These are phyloP conservation scores for Linanthus parryae DNA, from an alignment of 148 eudicot genomes.

Conservation along the genomic window DNA sequence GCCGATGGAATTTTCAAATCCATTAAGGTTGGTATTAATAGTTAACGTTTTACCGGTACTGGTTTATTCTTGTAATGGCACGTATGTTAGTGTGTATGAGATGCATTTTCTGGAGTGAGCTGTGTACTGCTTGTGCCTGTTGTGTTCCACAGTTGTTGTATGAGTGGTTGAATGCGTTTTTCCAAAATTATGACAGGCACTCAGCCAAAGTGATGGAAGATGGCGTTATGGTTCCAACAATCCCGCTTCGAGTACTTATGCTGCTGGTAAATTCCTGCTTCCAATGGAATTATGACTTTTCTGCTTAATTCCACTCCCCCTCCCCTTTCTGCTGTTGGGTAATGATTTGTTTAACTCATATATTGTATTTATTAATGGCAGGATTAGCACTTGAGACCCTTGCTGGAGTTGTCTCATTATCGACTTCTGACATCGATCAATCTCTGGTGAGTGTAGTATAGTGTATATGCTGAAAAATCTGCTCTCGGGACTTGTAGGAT, in stretches of 20 bases:
- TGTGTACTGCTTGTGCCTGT: constrained; percentile 1
- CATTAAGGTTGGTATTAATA: constrained; percentile 49
- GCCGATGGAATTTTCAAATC: constrained; percentile 69
- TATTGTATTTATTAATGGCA: too few species aligned
- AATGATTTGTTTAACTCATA: constrained; percentile 1
- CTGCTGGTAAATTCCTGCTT: constrained; percentile 60
- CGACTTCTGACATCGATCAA: constrained; percentile 67
- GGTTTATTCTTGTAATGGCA: not conserved
- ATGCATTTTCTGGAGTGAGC: not conserved
- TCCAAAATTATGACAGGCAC: constrained; percentile 53
- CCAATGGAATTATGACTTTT: not conserved
- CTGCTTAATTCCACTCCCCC: not conserved
- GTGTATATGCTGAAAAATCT: not conserved
- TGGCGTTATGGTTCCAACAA: constrained; percentile 86
- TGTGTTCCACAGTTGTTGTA: constrained; percentile 15
- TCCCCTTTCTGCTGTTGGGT: not conserved
- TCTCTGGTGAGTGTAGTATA: constrained; percentile 42
- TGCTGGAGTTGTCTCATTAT: constrained; percentile 74
- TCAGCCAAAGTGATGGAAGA: constrained; percentile 96
- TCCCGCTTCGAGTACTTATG: constrained; percentile 82
- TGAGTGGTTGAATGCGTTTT: constrained; percentile 3
- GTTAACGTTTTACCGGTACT: not conserved
- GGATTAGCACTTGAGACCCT: constrained; percentile 86
- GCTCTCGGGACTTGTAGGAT: too few species aligned
- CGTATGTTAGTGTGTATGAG: not conserved